phyloP scores from a whole-genome alignment of 805 yeast species.

The Millerozyma miso region DNA sequence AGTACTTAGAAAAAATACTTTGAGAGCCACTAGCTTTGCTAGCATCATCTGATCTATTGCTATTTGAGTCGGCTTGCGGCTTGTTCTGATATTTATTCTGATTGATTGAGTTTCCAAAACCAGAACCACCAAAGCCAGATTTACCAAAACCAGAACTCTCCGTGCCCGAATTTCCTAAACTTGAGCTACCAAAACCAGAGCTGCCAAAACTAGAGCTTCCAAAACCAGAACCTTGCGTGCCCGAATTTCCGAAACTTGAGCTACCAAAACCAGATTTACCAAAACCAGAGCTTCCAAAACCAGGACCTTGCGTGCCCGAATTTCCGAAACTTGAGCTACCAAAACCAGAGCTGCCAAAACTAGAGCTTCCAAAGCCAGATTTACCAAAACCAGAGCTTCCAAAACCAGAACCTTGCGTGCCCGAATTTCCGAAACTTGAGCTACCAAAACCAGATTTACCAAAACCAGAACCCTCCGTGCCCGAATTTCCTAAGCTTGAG shows the following conservation, averaged over 20 bases:
- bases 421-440: conserved; percentile 1
- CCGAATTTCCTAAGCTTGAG: conserved; percentile 10
- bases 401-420: conserved; percentile 1
- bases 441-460: conserved; percentile 3
- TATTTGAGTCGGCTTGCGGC: neutral
- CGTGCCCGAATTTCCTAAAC: neutral
- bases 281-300: no score
- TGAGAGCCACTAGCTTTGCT: neutral
- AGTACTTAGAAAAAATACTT: conserved; percentile 3
- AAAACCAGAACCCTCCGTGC: conserved; percentile 5
- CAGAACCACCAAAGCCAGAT: neutral
- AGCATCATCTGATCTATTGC: no score
- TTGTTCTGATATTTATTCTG: neutral
- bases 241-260: no score
- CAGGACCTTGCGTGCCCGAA: no score
- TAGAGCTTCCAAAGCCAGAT: neutral
- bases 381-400: neutral
- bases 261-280: no score
- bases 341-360: conserved; percentile 1
- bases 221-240: conserved; percentile 3
- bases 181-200: neutral
- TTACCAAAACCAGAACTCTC: neutral
- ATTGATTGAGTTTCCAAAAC: neutral
- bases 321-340: conserved; percentile 1
- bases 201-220: conserved; percentile 2